Base-by-base conservation (phyloP, 2,329 filamentous ascomycete species). In the Fusarium secorum region DNA sequence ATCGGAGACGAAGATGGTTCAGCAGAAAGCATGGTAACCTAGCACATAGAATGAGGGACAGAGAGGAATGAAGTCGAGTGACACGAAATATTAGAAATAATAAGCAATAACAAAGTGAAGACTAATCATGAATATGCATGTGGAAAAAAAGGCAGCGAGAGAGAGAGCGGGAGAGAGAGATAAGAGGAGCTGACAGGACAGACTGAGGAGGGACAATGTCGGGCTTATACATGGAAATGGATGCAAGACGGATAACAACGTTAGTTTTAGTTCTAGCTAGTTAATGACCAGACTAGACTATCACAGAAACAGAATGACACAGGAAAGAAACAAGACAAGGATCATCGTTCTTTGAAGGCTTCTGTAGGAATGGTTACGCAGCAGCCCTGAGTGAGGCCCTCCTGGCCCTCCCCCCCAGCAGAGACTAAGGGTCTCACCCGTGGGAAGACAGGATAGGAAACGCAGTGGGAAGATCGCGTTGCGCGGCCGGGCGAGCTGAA, bases 11-110 rank as follows among this genome's bases (percentile, higher is more conserved):
- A 48, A 39, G 66, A 66, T 45, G 60, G 49, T 48, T 64, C 62
- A 63, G 64, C 59, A 61, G 61, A 51, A 62, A 70, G 60, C 68
- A 72, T 64, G 56, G 52, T 49, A 64, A 44, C 52, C 60, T 58
- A 46, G 44, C 51, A 70, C 44, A 67, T 44, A 17, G 51, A 62
- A 56, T 32, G 45, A 36, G 35, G 33, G 41, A 42, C 24, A 33
- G 44, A 48, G 42, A 30, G 24, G 42, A 32, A 38, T 57, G 20
- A 20, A 24, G 18, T 36, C 26, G 28, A 42, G 60, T 45, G 26
- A 46, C 33, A 46, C 60, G 33, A 35, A 24, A n/a, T 11, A 42
- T 38, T n/a, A 60, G 22, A 32, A 36, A 42, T 20, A 33, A 30
- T 28, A 49, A 35, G 30, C 20, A 51, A 35, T 26, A 65, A 22